A percentile compares a stretch with the other conserved stretches of the same genome.
Conservation (phyloP, 129 eudicot genomes). For the Pulicaria dysenterica region DNA sequence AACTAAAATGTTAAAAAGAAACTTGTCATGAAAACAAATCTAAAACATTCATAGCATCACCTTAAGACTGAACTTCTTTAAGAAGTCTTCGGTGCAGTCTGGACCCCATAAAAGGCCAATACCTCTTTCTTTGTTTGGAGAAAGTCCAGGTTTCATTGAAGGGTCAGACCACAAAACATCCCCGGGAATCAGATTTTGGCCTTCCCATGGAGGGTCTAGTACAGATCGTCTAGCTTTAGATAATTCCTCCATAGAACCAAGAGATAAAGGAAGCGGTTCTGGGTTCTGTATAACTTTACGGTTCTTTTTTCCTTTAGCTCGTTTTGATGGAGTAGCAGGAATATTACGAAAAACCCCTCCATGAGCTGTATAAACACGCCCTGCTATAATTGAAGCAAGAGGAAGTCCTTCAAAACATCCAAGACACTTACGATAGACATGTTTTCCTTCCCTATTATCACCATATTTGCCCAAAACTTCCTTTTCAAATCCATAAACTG, state of each 20-base stretch:
- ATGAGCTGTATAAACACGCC: constrained; percentile 91
- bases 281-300: constrained; percentile 65
- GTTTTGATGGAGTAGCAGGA: constrained; percentile 59
- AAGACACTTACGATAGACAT: constrained; percentile 84
- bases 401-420: constrained; percentile 99
- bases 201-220: constrained; percentile 99
- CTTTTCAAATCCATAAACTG: constrained; percentile 92
- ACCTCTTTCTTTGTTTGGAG: constrained; percentile 93
- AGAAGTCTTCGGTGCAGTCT: constrained; percentile 87
- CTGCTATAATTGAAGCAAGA: constrained; percentile 86
- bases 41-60: constrained; percentile 37
- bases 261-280: constrained; percentile 49
- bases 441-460: constrained; percentile 70
- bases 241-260: constrained; percentile 90
- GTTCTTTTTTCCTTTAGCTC: constrained; percentile 84
- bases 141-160: constrained; percentile 81
- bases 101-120: constrained; percentile 99
- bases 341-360: constrained; percentile 92
- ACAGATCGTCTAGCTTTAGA: constrained; percentile 92
- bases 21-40: not conserved
- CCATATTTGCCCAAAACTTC: constrained; percentile 85
- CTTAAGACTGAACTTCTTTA: constrained; percentile 79
- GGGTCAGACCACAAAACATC: constrained; percentile 99
- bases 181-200: constrained; percentile 90
- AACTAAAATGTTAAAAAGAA: constrained; percentile 6